phyloP scores from a whole-genome alignment of 331 rosid species.

The Saraca asoca region DNA sequence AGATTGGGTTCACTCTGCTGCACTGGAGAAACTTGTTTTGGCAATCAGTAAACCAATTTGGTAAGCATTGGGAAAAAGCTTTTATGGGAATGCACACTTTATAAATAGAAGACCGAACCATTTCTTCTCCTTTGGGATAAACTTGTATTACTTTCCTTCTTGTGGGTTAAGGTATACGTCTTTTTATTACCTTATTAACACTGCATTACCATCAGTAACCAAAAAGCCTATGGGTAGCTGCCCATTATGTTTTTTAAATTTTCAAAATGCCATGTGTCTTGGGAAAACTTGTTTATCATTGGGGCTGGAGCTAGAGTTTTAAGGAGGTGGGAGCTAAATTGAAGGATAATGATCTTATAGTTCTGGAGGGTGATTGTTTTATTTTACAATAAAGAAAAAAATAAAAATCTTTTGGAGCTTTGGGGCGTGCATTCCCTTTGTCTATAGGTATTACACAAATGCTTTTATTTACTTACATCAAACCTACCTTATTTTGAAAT shows the following conservation, averaged over 20 bases:
- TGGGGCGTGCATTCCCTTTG: not conserved
- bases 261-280: not conserved
- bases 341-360: not conserved
- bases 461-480: not conserved
- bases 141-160: too few relatives aligned
- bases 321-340: not conserved
- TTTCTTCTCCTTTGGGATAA: too few relatives aligned
- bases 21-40: too few relatives aligned
- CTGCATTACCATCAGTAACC: not conserved
- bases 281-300: not conserved
- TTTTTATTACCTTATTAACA: not conserved
- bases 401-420: not conserved
- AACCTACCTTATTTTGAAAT: not conserved
- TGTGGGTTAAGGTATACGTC: not conserved
- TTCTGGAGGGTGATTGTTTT: not conserved
- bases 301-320: not conserved
- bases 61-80: too few relatives aligned
- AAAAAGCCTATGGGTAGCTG: not conserved
- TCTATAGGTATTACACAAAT: not conserved
- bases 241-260: not conserved
- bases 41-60: too few relatives aligned
- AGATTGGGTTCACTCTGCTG: too few relatives aligned
- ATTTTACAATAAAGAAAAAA: not conserved
- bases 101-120: too few relatives aligned
- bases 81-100: too few relatives aligned